Percentiles rank a stretch among this genome's conserved stretches.
phyloP scores from a whole-genome alignment of 768 basidiomycete genomes.

The Agrocybe pediades region DNA sequence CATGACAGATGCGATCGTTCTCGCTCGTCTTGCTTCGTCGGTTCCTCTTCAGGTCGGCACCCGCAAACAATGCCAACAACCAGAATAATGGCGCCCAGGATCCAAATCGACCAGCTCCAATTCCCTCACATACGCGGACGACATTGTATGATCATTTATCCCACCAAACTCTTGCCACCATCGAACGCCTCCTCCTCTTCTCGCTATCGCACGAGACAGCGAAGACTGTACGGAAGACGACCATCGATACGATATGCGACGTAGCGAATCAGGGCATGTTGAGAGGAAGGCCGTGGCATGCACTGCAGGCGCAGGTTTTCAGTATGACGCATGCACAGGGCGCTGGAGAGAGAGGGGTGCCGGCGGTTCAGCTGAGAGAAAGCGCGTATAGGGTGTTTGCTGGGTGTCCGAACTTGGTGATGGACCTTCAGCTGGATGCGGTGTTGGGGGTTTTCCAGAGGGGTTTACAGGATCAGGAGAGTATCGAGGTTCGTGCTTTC shows the following conservation, averaged over 20 bases:
- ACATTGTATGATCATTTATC: constrained; percentile 81
- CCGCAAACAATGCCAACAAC: constrained; percentile 20
- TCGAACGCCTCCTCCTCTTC: constrained; percentile 74
- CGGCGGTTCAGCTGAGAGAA: constrained; percentile 42
- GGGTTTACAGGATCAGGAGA: constrained; percentile 67
- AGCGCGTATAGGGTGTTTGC: constrained; percentile 74
- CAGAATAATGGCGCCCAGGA: constrained; percentile 4
- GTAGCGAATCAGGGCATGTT: constrained; percentile 74
- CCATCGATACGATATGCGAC: constrained; percentile 76
- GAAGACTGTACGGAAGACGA: constrained; percentile 62
- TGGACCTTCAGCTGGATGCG: constrained; percentile 73
- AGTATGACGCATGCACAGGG: constrained; percentile 52
- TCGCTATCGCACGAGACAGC: constrained; percentile 64
- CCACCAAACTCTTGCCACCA: constrained; percentile 59
- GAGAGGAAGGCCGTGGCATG: constrained; percentile 81
- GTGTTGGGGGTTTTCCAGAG: constrained; percentile 67
- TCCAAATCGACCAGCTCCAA: constrained; percentile 13
- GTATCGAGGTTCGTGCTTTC: constrained; percentile 50
- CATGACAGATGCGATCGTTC: constrained; percentile 77
- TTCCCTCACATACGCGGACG: constrained; percentile 33
- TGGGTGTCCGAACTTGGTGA: constrained; percentile 72
- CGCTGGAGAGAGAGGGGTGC: constrained; percentile 14
- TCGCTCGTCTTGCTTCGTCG: constrained; percentile 80
- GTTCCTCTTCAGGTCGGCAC: constrained; percentile 69
- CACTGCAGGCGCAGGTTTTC: constrained; percentile 72